Evolutionary conservation across 2,329 filamentous ascomycete species (phyloP).

Genomic region (Exutisphaerella laricina): DNA sequence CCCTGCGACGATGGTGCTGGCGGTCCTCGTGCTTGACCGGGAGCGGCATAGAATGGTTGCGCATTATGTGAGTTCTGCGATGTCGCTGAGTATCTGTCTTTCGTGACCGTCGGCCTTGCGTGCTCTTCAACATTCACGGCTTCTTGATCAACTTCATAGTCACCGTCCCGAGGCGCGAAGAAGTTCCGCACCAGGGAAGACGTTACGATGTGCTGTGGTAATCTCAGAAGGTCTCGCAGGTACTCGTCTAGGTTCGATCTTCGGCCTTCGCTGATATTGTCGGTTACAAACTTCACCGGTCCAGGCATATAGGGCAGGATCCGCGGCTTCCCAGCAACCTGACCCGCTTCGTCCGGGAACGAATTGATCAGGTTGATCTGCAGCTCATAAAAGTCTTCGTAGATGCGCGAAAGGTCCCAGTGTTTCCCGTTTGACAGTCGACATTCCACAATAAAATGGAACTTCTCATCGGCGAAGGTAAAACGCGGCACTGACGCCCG

Average conservation of each 20-base stretch:
- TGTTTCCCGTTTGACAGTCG: slow-evolving; percentile 82
- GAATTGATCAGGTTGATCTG: slow-evolving; percentile 90
- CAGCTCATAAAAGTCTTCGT: slow-evolving; percentile 98
- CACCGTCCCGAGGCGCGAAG: slow-evolving; percentile 82
- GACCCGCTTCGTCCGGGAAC: slow-evolving; percentile 89
- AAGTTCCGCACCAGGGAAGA: slow-evolving; percentile 83
- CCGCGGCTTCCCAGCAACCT: slow-evolving; percentile 66
- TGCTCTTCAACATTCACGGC: slow-evolving; percentile 52
- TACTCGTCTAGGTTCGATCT: slow-evolving; percentile 92
- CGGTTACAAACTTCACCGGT: slow-evolving; percentile 96
- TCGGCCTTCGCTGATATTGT: slow-evolving; percentile 89
- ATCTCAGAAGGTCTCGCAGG: slow-evolving; percentile 80
- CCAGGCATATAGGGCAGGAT: slow-evolving; percentile 96
- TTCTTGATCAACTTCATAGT: slow-evolving; percentile 83
- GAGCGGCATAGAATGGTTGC: slow-evolving; percentile 18
- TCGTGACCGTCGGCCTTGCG: slow-evolving; percentile 65
- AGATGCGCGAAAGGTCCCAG: slow-evolving; percentile 91
- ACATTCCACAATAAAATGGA: slow-evolving; percentile 96
- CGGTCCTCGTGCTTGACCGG: slow-evolving; percentile 20
- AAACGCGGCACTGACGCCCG: slow-evolving; percentile 84
- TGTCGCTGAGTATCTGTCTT: slow-evolving; percentile 49
- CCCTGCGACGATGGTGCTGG: slow-evolving; percentile 9
- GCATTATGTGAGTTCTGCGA: slow-evolving; percentile 26
- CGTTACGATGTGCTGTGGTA: slow-evolving; percentile 77
- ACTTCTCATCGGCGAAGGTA: slow-evolving; percentile 95